Conservation (phyloP, 2,329 filamentous ascomycete species). For the Aphanoascus verrucosus region DNA sequence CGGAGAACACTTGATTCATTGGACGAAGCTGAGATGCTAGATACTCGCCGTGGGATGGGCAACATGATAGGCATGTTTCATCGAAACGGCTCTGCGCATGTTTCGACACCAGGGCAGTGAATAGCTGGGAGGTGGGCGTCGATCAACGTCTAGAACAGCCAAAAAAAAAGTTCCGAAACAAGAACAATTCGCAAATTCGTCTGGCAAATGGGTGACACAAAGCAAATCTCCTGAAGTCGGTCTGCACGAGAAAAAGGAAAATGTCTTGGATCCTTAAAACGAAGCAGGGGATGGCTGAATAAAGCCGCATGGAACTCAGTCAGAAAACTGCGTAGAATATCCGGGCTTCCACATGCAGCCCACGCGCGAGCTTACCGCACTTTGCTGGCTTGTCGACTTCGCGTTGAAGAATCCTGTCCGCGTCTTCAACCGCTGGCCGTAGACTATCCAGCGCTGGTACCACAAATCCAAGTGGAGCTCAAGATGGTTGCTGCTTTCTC, state of each 20-base stretch:
- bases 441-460: constrained; percentile 1
- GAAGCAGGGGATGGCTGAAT: constrained; percentile 2
- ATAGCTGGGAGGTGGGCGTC: not conserved
- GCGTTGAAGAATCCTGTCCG: not conserved
- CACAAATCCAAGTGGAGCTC: not conserved
- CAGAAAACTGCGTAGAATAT: not conserved
- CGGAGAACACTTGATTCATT: not conserved
- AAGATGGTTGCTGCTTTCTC: not conserved
- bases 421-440: not conserved
- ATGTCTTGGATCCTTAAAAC: not conserved
- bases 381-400: not conserved
- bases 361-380: not conserved
- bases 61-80: constrained; percentile 8
- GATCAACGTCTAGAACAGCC: constrained; percentile 5
- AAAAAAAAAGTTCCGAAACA: not conserved
- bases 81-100: constrained; percentile 1
- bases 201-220: constrained; percentile 1
- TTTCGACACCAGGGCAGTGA: not conserved
- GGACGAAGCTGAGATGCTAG: constrained; percentile 10
- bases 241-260: not conserved
- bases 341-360: constrained; percentile 5
- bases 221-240: not conserved
- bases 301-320: constrained; percentile 4
- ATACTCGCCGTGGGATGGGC: constrained; percentile 14
- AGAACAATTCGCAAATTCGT: not conserved